Base-by-base conservation (phyloP, 306 rosid species). In the Corylus heterophylla region DNA sequence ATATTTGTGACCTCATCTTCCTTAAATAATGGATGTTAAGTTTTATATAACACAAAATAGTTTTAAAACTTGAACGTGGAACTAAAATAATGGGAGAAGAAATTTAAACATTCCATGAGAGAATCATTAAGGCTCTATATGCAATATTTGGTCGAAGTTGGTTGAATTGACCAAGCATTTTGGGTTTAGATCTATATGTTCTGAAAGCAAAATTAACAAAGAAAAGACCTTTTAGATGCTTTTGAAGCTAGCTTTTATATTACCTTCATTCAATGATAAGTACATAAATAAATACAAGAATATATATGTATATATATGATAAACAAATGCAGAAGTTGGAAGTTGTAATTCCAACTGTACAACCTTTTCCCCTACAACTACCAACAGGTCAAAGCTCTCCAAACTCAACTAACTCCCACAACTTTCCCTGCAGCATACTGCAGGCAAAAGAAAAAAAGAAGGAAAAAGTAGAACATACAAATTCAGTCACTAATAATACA, bases 341-440 rank as follows among this genome's bases (percentile, higher is more conserved):
- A 35, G 12, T 64, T 35, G 20, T 39, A 63, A 35, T 64, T 63
- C 69, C 69, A 31, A 63, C 69, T 63, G 69, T 17, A 8, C 50
- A 37, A 66, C 25, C 49, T 66, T 35, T 39, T n/a, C 50, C 25
- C 71, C 50, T 39, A 42, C 22, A 39, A 68, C 72, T 18, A 68
- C 51, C 51, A 62, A 13, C 69, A 68, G 13, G 72, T 18, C 50
- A 68, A 68, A 42, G 51, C 29, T 39, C 44, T 68, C 51, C 51
- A 68, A 68, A 68, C 31, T 68, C 72, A 68, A 67, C 31, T 42
- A 67, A 67, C 27, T 67, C 49, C 51, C 72, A 67, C 72, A 42
- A 42, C 45, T 16, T 63, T 29, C 31, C 37, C 29, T 59, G 52
- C 52, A 20, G 35, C 8, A 63, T 12, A 63, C 44, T 63, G 37